These are phyloP conservation scores for Viridothelium virens DNA, from an alignment of 495 filamentous ascomycete species.

Conservation along the genomic window DNA sequence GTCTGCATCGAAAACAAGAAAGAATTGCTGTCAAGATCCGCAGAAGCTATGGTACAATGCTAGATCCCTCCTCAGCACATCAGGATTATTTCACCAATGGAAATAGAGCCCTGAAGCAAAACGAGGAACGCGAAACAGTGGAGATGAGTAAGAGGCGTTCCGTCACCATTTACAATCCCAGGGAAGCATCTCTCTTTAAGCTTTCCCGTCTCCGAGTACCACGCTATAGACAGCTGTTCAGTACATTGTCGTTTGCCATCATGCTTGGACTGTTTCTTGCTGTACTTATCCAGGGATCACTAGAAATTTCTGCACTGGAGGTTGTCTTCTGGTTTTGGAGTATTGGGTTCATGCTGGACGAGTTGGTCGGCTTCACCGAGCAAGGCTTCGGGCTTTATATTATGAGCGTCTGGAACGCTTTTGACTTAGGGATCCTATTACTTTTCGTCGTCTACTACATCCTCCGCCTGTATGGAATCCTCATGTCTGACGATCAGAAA, in stretches of 20 bases:
- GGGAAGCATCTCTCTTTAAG: conserved; percentile 83
- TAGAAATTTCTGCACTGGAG: conserved; percentile 70
- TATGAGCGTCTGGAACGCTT: conserved; percentile 94
- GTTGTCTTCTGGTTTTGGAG: conserved; percentile 95
- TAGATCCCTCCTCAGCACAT: conserved; percentile 11
- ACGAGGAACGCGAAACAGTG: conserved; percentile 18
- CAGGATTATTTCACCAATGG: conserved; percentile 4
- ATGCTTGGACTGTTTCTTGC: conserved; percentile 77
- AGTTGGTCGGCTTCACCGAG: conserved; percentile 29
- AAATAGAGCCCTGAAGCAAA: conserved; percentile 3
- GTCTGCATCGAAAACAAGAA: conserved; percentile 53
- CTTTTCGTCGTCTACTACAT: conserved; percentile 81
- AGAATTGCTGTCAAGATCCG: conserved; percentile 1
- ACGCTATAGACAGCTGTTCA: conserved; percentile 80
- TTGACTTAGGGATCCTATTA: conserved; percentile 82
- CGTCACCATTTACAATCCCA: conserved; percentile 81
- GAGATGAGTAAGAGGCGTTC: conserved; percentile 45
- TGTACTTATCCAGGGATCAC: conserved; percentile 60
- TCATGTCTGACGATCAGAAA: conserved; percentile 58
- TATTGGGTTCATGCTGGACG: conserved; percentile 77
- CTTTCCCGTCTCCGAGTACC: conserved; percentile 82
- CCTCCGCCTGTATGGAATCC: conserved; percentile 76
- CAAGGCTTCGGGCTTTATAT: conserved; percentile 83
- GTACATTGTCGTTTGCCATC: conserved; percentile 72
- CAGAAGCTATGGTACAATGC: conserved; percentile 33